Percentiles rank a stretch among this genome's conserved stretches.
Conservation (phyloP, 768 basidiomycete species). For the Leucosporidium scottii region DNA sequence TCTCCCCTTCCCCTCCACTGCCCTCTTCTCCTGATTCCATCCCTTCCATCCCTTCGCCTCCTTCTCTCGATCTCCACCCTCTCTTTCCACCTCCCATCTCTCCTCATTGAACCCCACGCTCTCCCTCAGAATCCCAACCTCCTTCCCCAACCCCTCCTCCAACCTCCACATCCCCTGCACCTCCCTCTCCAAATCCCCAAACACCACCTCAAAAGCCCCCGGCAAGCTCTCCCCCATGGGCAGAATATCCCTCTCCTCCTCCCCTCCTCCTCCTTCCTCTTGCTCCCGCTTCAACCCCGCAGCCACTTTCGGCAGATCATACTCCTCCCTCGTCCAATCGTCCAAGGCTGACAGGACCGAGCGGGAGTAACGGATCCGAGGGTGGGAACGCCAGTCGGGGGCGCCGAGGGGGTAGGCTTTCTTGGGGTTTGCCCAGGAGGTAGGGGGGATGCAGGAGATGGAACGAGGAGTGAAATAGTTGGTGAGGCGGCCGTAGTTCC, state of each 20-base stretch:
- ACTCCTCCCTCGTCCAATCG: constrained; percentile 27
- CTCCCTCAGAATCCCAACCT: not conserved
- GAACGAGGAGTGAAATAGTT: constrained; percentile 26
- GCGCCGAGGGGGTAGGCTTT: constrained; percentile 6
- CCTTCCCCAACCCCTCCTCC: constrained; percentile 11
- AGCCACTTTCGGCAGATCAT: constrained; percentile 11
- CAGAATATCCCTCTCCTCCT: constrained; percentile 6
- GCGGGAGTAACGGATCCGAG: constrained; percentile 16
- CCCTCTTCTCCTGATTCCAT: no score
- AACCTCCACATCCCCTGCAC: constrained; percentile 27
- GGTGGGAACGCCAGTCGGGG: constrained; percentile 14
- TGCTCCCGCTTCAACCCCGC: constrained; percentile 1
- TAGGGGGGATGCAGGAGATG: constrained; percentile 25
- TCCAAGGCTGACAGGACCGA: constrained; percentile 8
- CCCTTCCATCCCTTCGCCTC: no score
- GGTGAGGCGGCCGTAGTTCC: no score
- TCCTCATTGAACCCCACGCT: not conserved
- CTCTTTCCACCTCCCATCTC: no score
- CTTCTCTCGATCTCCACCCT: no score
- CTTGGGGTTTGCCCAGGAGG: constrained; percentile 18
- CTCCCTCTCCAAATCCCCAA: constrained; percentile 11
- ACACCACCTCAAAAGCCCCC: constrained; percentile 15
- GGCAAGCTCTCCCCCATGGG: constrained; percentile 27
- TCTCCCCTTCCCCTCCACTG: no score
- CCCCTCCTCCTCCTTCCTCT: not conserved